Evolutionary conservation across 2,329 filamentous ascomycete genomes (phyloP).

Genomic region (Elsinoe australis): DNA sequence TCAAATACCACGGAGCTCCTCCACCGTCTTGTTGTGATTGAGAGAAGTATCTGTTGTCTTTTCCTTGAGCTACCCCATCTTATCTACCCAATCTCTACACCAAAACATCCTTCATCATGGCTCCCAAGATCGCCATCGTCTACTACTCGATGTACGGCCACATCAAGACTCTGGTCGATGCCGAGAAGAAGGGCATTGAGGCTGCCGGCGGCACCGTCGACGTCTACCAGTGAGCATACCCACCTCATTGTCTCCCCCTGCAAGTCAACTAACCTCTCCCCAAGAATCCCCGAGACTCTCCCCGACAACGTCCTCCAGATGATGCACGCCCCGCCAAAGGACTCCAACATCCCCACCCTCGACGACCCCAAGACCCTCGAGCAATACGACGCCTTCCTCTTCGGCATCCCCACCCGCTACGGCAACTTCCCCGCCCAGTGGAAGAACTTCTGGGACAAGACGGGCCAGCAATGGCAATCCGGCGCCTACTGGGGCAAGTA

Average conservation of each 20-base stretch:
- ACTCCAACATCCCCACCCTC: conserved; percentile 54
- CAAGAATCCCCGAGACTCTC: conserved; percentile 76
- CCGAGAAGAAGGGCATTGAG: conserved; percentile 84
- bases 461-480: conserved; percentile 71
- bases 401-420: conserved; percentile 92
- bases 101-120: conserved; percentile 19
- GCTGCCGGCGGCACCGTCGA: conserved; percentile 74
- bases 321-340: conserved; percentile 83
- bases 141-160: conserved; percentile 98
- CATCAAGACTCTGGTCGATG: conserved; percentile 73
- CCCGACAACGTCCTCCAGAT: conserved; percentile 71
- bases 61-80: not conserved
- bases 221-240: conserved; percentile 62
- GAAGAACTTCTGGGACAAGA: conserved; percentile 89
- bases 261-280: not conserved
- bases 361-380: conserved; percentile 45
- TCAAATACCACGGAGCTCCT: conserved; percentile 10
- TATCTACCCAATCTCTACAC: not conserved
- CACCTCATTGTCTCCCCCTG: not conserved
- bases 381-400: conserved; percentile 77
- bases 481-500: conserved; percentile 70
- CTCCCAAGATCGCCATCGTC: conserved; percentile 58
- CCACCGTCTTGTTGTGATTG: not conserved
- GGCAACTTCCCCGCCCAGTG: conserved; percentile 96
- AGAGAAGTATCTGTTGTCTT: not conserved